Base-by-base conservation (phyloP, 148 eudicot genomes). In the Fagopyrum homotropicum region DNA sequence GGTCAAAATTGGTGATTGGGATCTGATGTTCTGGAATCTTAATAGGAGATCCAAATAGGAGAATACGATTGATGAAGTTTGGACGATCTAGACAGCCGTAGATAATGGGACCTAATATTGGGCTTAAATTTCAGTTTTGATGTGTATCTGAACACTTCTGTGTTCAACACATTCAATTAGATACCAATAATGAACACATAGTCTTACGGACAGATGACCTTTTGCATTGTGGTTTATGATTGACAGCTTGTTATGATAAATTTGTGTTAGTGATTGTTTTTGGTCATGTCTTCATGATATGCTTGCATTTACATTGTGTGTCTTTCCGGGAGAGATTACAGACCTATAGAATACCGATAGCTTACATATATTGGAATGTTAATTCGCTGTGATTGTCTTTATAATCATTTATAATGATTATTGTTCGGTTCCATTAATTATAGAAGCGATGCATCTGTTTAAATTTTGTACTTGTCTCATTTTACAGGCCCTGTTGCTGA, bases 401-500 rank as follows among this genome's bases (percentile, higher is more conserved):
- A 8, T 57, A 26, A 6, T 26, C 19, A 57, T 16, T 19, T 57
- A 29, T 19, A 29, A 17, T 29, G 43, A 10, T 26, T 11, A 2
- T 63, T 63, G 45, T 29, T 63, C 43, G 29, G 69, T 63, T 29
- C 45, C 45, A 4, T 4, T 1, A 30, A 9, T 11, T 26, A 59
- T 59, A 9, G 66, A 26, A 44, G 83, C 86, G 72, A 76, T 83
- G 79, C 81, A 88, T 81, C 86, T 71, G 54, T 5, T 46, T 71
- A 7, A 17, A 19, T 43, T 10, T 47, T 22, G 51, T 45, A 8
- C 10, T 72, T 64, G 12, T 64, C 44, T 19, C 11, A 12, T 29
- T 10, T 7, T 54, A n/a, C 52, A 75, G 77, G 77, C 3, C 77
- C 77, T 61, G 77, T 75, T 75, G 77, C 70, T 7, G 77, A 75